These are phyloP conservation scores for Corchorus capsularis DNA, from an alignment of 345 rosid species.

Conservation along the genomic window DNA sequence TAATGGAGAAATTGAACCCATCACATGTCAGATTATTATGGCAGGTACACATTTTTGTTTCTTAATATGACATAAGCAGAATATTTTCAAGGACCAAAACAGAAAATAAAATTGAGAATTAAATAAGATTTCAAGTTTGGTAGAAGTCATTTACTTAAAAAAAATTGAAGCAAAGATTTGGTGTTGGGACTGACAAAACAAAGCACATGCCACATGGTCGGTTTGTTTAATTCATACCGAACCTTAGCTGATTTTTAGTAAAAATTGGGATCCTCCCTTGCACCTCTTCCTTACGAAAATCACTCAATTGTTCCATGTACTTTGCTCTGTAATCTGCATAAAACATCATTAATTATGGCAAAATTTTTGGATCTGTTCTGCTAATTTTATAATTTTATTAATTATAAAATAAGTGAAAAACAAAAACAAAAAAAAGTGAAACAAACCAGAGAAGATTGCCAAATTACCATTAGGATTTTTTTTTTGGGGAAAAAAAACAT, in stretches of 20 bases:
- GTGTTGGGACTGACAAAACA: not conserved
- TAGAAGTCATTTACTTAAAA: not conserved
- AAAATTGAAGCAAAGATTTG: not conserved
- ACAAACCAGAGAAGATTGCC: too few relatives aligned
- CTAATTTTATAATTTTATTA: too few relatives aligned
- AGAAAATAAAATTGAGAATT: not conserved
- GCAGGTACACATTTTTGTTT: not conserved
- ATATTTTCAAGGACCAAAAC: not conserved
- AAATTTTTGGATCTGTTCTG: too few relatives aligned
- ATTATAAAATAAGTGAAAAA: too few relatives aligned
- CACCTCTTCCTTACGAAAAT: too few relatives aligned
- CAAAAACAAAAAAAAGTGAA: too few relatives aligned
- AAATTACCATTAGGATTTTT: too few relatives aligned
- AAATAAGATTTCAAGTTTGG: not conserved
- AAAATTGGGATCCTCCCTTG: not conserved
- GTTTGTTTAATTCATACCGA: not conserved
- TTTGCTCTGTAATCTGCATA: too few relatives aligned
- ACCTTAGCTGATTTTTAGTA: not conserved
- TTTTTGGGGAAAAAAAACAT: too few relatives aligned
- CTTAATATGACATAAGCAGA: not conserved
- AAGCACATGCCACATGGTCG: conserved; percentile 1
- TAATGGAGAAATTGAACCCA: not conserved
- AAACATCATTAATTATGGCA: too few relatives aligned
- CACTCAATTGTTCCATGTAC: too few relatives aligned
- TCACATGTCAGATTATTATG: not conserved